Percentiles rank a stretch among this genome's conserved stretches.
Conservation (phyloP, 441 rosid genomes). For the Aleurites moluccanus region DNA sequence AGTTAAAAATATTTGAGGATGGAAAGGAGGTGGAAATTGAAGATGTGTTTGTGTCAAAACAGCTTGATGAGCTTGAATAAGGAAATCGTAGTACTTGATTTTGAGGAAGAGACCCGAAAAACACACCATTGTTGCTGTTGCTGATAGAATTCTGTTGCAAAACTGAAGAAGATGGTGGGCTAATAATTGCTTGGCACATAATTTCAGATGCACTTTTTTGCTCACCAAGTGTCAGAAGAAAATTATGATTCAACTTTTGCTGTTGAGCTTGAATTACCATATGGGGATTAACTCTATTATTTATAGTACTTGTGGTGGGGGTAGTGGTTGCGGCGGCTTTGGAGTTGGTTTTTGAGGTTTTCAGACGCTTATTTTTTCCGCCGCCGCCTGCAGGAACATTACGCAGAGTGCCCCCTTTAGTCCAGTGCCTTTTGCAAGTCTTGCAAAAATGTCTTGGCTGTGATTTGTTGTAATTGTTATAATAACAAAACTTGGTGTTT, state of each 20-base stretch:
- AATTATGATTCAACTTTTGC: constrained; percentile 26
- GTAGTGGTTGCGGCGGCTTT: constrained; percentile 10
- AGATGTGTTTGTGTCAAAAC: constrained; percentile 31
- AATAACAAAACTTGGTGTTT: constrained; percentile 66
- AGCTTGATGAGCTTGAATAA: constrained; percentile 29
- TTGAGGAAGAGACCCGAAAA: constrained; percentile 28
- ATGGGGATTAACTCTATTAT: constrained; percentile 23
- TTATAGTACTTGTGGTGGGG: not conserved
- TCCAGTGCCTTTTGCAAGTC: constrained; percentile 70
- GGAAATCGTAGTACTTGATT: constrained; percentile 32
- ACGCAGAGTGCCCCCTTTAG: constrained; percentile 64
- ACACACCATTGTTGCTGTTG: constrained; percentile 12
- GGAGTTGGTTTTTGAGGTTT: constrained; percentile 25
- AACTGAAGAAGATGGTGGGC: constrained; percentile 27
- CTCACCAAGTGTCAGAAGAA: constrained; percentile 26
- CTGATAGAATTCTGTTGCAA: constrained; percentile 27
- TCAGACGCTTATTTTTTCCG: constrained; percentile 54
- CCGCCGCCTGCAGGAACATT: constrained; percentile 65
- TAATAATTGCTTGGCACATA: constrained; percentile 20
- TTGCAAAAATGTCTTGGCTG: constrained; percentile 69
- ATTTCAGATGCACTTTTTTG: constrained; percentile 28
- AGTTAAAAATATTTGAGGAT: constrained; percentile 25
- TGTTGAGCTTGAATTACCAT: constrained; percentile 30
- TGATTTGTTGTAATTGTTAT: constrained; percentile 59
- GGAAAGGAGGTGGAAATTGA: constrained; percentile 35